Base-by-base conservation (phyloP, 2,329 filamentous ascomycete species). In the Monosporascus cannonballus region DNA sequence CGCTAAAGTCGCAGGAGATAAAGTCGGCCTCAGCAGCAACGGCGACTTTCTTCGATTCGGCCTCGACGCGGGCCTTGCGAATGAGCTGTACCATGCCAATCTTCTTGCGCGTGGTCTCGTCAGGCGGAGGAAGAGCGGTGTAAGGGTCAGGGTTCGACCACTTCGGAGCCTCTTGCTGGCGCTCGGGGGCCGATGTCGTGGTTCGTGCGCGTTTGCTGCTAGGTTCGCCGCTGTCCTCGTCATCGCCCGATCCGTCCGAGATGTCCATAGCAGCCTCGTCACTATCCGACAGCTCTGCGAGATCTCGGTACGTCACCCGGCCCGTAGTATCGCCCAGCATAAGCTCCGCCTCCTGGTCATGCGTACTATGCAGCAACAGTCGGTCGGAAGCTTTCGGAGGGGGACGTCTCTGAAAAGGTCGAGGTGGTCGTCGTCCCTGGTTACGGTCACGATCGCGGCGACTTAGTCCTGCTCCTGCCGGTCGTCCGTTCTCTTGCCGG, bases 81-180 rank as follows among this genome's bases (percentile, higher is more conserved):
- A 97, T 96, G 55, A 96, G 71, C 64, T 95, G 89, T 37, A 97
- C 89, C 39, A 96, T 86, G 59, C 96, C 91, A 60, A 84, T 86
- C 69, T 87, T 90, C 71, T 94, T 95, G 20, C 81, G 79, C 39
- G 81, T 77, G 5, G 75, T 77, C 51, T 91, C 87, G 58, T 92
- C 87, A 0, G 85, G 82, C 6, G 90, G 91, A 8, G 93, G 93
- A 9, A 96, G 76, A 2, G 84, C 88, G 6, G 90, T 96, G 70
- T 97, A 96, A 0, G 92, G 91, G 67, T 97, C 93, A 3, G 93
- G 92, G 61, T 97, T 97, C 4, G 91, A 96, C 93, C 93, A 97
- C 68, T 88, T 91, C 3, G 91, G 90, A 5, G 67, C 70, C 15
- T 74, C 71, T 51, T 76, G 66, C 56, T 69, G 64, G n/a, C 72